Conservation (phyloP, 1,284 basidiomycete species). For the Takashimella koratensis region DNA sequence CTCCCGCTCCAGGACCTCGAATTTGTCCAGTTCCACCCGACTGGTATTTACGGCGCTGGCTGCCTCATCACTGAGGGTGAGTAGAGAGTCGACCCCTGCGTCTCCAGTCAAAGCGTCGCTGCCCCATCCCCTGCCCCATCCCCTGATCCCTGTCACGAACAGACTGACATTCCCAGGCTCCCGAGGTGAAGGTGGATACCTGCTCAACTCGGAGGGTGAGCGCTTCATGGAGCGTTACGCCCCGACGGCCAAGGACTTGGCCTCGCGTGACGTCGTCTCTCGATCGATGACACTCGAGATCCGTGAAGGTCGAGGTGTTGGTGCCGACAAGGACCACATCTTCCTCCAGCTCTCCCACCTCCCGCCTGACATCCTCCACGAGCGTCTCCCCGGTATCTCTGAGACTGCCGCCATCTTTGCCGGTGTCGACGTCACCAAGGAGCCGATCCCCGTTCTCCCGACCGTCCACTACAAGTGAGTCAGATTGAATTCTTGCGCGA, state of each 20-base stretch:
- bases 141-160: too few relatives aligned
- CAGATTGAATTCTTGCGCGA: neutral
- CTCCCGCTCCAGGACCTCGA: constrained; percentile 96
- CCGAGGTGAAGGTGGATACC: constrained; percentile 98
- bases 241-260: constrained; percentile 98
- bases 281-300: constrained; percentile 99
- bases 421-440: constrained; percentile 99
- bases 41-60: constrained; percentile 98
- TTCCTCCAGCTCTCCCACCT: constrained; percentile 97
- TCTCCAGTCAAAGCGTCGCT: too few relatives aligned
- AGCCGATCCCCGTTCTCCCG: constrained; percentile 94
- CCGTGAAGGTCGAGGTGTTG: constrained; percentile 97
- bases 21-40: constrained; percentile 99
- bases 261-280: constrained; percentile 98
- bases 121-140: too few relatives aligned
- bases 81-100: constrained; percentile 12
- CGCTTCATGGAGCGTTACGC: constrained; percentile 99
- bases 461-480: constrained; percentile 94
- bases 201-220: constrained; percentile 98
- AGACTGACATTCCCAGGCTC: too few relatives aligned
- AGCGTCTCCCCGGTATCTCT: constrained; percentile 97
- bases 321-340: constrained; percentile 97
- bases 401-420: constrained; percentile 99
- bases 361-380: constrained; percentile 91
- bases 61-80: constrained; percentile 96